Base-by-base conservation (phyloP, 140 eudicot species). In the Senecio squalidus region DNA sequence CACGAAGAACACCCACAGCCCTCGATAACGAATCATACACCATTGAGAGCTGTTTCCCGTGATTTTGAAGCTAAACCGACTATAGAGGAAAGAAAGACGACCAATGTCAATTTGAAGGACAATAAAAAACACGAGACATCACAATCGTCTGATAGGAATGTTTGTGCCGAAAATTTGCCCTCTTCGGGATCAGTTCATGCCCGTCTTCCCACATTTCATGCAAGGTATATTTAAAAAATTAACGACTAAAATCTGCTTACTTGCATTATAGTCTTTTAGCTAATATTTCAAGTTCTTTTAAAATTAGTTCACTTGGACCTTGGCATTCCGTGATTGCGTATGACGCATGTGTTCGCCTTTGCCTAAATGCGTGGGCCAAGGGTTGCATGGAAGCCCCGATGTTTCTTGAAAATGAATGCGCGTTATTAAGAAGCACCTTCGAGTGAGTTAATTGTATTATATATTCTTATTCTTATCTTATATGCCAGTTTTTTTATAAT, bases 341-440 rank as follows among this genome's bases (percentile, higher is more conserved):
- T 58, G 96, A 88, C 54, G 96, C 96, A 22, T 88, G 96, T 68
- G 96, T 84, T 55, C 89, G 96, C 27, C 94, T 88, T 25, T 88
- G 96, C 70, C 78, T 88, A 16, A 83, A 88, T 78, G 89, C 96
- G 41, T 88, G 96, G 96, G 96, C 96, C 14, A 84, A 80, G 67
- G 82, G 93, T 26, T 88, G 96, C 56, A 68, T 71, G 86, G 94
- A 88, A 71, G 96, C 96, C 26, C 84, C 89, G 28, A 81, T 76
- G 77, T 88, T 88, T 71, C 72, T 88, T 75, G 94, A 88, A 56
- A 88, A 74, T 16, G 96, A 88, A 57, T 84, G 94, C 66, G 79
- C 84, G 50, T 39, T 88, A 20, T 63, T 88, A 77, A 69, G 96
- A 61, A 78, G 63, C 30, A 55, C 89, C 46, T 88, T 88, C 48